Base-by-base conservation (phyloP, 305 asterid genomes). In the Solanum hybrid region DNA sequence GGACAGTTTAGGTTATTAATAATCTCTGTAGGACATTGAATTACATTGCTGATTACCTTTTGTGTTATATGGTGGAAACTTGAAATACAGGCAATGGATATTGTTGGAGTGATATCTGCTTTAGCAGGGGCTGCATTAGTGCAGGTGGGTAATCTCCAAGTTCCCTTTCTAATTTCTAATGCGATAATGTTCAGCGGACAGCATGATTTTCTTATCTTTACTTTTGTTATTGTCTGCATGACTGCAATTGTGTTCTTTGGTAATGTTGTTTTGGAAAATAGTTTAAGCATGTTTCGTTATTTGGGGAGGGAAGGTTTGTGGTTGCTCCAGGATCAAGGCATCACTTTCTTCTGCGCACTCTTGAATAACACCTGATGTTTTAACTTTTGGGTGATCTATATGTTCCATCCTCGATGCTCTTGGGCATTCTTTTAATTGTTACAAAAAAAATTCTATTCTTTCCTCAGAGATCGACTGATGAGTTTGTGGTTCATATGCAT, bases 101-200 rank as follows among this genome's bases (percentile, higher is more conserved):
- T 95, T 90, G 91, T 94, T 91, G 99, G 99, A 80, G 98, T 96
- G 75, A 91, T 96, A 90, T 93, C 98, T 91, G 97, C 98, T 93
- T 94, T 96, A 93, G 95, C 94, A 37, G 96, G 99, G 92, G 99
- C 98, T 73, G 99, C 98, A 86, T 76, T 95, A 90, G 97, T 97
- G 91, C 99, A 97, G 99, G 99, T 97, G 93, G 94, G 93, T 90
- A 68, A 88, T 57, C 27, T 29, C 87, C 72, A 45, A 45, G 87
- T 83, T 45, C 2, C 9, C 15, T 82, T 83, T 83, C 27, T 83
- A 83, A 45, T 83, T 83, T 24, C 29, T 45, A 83, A 45, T 83
- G 87, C 75, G 10, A 45, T 15, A 2, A 82, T 15, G 26, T 27
- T 80, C 65, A 81, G 36, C 27, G 5, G 72, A 6, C 12, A 0